Conservation (phyloP, 768 basidiomycete species). For the Suillus subalutaceus region DNA sequence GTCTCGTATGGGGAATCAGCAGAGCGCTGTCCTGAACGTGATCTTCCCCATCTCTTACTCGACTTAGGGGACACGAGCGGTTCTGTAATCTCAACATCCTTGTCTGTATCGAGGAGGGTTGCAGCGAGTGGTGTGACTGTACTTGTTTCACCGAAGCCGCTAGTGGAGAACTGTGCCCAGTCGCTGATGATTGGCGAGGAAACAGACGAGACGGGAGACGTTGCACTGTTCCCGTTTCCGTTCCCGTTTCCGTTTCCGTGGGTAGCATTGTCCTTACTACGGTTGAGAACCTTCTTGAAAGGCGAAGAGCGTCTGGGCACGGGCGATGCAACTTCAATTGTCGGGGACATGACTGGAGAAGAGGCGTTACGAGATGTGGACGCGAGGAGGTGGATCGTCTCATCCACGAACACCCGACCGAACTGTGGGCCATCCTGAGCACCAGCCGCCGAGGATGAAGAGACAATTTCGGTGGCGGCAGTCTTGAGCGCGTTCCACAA, state of each 20-base stretch:
- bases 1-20: conserved; percentile 19
- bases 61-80: conserved; percentile 40
- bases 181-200: conserved; percentile 42
- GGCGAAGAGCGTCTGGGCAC: conserved; percentile 39
- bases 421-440: conserved; percentile 44
- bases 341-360: conserved; percentile 29
- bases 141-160: conserved; percentile 58
- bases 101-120: conserved; percentile 62
- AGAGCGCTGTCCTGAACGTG: conserved; percentile 28
- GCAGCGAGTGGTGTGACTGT: conserved; percentile 45
- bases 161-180: conserved; percentile 70
- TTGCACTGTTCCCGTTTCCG: conserved; percentile 24
- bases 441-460: conserved; percentile 9
- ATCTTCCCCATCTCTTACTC: conserved; percentile 35
- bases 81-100: conserved; percentile 57
- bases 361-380: conserved; percentile 49
- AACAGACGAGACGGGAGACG: conserved; percentile 30
- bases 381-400: conserved; percentile 57
- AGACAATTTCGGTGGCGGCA: conserved; percentile 38
- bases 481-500: conserved; percentile 61
- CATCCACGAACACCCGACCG: conserved; percentile 65
- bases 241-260: conserved; percentile 19
- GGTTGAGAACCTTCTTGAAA: conserved; percentile 32
- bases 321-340: conserved; percentile 36
- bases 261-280: neutral